A percentile compares a stretch with the other conserved stretches of the same genome.
These are phyloP conservation scores for Saposhnikovia divaricata DNA, from an alignment of 129 eudicot genomes.

Conservation along the genomic window DNA sequence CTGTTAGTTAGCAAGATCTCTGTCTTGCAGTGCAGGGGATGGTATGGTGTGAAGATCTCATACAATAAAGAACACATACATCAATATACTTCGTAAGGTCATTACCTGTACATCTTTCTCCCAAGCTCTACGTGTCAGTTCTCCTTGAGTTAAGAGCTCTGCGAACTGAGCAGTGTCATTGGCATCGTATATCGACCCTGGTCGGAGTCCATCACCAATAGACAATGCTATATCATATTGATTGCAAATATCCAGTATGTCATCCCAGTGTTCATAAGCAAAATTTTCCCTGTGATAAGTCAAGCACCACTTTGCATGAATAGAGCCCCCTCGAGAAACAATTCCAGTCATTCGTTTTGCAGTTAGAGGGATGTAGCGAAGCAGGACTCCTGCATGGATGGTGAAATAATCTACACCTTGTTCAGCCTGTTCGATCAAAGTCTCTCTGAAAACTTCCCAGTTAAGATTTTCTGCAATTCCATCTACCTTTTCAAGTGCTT, in stretches of 20 bases:
- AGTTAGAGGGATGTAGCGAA: conserved; percentile 82
- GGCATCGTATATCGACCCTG: conserved; percentile 97
- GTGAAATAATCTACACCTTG: conserved; percentile 99
- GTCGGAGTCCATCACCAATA: conserved; percentile 95
- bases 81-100: background rate
- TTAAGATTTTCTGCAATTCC: conserved; percentile 86
- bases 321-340: conserved; percentile 97
- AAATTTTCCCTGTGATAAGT: conserved; percentile 93
- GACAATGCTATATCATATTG: conserved; percentile 93
- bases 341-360: conserved; percentile 98
- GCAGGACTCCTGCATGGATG: conserved; percentile 92
- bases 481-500: conserved; percentile 86
- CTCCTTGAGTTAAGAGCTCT: conserved; percentile 95
- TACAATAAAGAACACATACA: background rate
- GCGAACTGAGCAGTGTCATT: conserved; percentile 98
- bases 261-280: conserved; percentile 99
- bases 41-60: background rate
- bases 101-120: conserved; percentile 95
- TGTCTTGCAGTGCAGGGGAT: background rate
- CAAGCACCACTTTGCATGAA: conserved; percentile 99
- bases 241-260: conserved; percentile 88
- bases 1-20: background rate
- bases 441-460: conserved; percentile 95
- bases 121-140: conserved; percentile 91
- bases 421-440: conserved; percentile 96